Evolutionary conservation across 2,329 filamentous ascomycete species (phyloP).

Genomic region (Scleromitrula shiraiana): DNA sequence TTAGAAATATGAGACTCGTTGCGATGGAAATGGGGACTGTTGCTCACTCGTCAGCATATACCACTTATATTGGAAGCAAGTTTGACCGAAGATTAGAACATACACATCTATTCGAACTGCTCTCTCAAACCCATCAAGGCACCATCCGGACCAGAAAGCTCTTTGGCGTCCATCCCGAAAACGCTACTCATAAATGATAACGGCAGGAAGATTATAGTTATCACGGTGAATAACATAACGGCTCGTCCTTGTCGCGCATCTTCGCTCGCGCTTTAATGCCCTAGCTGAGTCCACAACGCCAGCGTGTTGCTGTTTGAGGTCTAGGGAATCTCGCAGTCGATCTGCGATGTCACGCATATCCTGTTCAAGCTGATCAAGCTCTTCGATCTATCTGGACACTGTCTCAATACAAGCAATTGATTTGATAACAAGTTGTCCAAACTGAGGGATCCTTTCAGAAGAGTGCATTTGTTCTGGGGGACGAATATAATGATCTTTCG

Average conservation of each 20-base stretch:
- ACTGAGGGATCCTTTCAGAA: too few relatives aligned
- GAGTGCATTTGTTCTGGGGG: neutral
- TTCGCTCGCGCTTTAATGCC: neutral
- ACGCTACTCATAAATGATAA: conserved; percentile 4
- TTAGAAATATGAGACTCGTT: too few relatives aligned
- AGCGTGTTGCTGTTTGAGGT: conserved; percentile 40
- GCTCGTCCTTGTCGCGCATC: neutral
- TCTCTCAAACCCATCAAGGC: neutral
- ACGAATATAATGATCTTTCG: neutral
- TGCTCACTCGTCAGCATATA: too few relatives aligned
- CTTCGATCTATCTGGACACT: neutral
- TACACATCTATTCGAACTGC: conserved; percentile 1
- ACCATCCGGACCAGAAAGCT: neutral
- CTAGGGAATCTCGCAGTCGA: conserved; percentile 31
- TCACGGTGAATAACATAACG: conserved; percentile 3
- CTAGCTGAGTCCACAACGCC: conserved; percentile 34
- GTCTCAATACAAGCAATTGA: neutral
- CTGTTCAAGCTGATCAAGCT: neutral
- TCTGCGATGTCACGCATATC: neutral
- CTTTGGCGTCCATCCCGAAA: conserved; percentile 5
- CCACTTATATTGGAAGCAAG: too few relatives aligned
- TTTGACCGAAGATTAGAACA: neutral
- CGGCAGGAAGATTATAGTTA: conserved; percentile 2
- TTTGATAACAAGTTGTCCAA: too few relatives aligned
- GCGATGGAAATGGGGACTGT: too few relatives aligned